Evolutionary conservation across 1,284 basidiomycete genomes (phyloP).

Genomic region (Sphagnurus paluster): DNA sequence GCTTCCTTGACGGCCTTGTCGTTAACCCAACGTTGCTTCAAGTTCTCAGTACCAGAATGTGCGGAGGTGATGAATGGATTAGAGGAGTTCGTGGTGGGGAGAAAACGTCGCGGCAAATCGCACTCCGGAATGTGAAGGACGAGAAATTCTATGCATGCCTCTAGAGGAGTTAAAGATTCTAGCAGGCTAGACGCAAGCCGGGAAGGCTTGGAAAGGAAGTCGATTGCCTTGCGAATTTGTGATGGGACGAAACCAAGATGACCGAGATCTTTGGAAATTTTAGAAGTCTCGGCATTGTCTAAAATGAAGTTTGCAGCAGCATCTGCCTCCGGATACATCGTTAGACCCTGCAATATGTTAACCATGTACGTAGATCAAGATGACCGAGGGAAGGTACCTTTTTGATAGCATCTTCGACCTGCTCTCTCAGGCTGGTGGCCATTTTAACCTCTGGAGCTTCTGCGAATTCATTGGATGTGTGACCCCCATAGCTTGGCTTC

Average conservation of each 20-base stretch:
- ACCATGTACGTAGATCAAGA: conserved; percentile 2
- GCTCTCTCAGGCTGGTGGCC: conserved; percentile 73
- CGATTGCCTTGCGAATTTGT: conserved; percentile 51
- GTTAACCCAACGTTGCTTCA: conserved; percentile 80
- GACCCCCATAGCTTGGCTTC: conserved; percentile 10
- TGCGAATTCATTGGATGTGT: conserved; percentile 52
- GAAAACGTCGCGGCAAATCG: conserved; percentile 68
- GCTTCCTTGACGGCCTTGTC: conserved; percentile 84
- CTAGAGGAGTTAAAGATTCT: conserved; percentile 47
- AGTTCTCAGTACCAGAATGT: conserved; percentile 59
- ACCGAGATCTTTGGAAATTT: conserved; percentile 46
- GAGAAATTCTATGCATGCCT: conserved; percentile 76
- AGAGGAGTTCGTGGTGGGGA: conserved; percentile 65
- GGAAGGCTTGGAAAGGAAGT: conserved; percentile 55
- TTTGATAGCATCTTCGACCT: conserved; percentile 83
- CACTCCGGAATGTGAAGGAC: conserved; percentile 78
- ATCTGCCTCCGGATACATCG: conserved; percentile 52
- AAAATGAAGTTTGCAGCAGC: conserved; percentile 47
- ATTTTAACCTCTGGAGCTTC: conserved; percentile 85
- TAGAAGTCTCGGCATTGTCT: conserved; percentile 42
- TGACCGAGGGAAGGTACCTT: conserved; percentile 45
- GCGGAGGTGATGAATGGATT: conserved; percentile 65
- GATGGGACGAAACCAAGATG: conserved; percentile 54
- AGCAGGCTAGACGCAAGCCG: conserved; percentile 53
- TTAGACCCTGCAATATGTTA: conserved; percentile 41